A percentile compares a stretch with the other conserved stretches of the same genome.
phyloP scores from a whole-genome alignment of 2,329 filamentous ascomycete genomes.

The Hypoxylon sp. region DNA sequence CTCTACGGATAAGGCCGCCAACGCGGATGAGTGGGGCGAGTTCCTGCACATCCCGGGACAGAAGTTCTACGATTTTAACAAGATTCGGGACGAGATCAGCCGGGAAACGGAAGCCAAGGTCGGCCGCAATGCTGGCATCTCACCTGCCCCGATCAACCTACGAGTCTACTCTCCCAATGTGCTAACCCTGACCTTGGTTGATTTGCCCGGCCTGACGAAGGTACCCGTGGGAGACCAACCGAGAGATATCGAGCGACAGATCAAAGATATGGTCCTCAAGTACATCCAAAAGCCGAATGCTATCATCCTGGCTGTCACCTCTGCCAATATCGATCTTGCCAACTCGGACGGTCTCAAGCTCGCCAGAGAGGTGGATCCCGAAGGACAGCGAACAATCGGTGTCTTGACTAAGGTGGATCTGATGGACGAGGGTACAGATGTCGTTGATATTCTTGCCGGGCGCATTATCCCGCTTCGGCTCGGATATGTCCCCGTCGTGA shows the following conservation, averaged over 20 bases:
- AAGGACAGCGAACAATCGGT: slow-evolving; percentile 97
- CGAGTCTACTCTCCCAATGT: slow-evolving; percentile 99
- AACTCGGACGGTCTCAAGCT: slow-evolving; percentile 98
- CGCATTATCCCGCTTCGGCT: slow-evolving; percentile 95
- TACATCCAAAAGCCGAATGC: slow-evolving; percentile 99
- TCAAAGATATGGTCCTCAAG: slow-evolving; percentile 97
- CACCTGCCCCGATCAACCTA: slow-evolving; percentile 94
- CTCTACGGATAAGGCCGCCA: slow-evolving; percentile 86
- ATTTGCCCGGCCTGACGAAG: slow-evolving; percentile 95
- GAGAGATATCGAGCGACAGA: slow-evolving; percentile 95
- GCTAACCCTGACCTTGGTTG: slow-evolving; percentile 93
- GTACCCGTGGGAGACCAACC: slow-evolving; percentile 97
- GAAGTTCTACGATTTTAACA: slow-evolving; percentile 98
- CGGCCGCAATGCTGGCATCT: slow-evolving; percentile 95
- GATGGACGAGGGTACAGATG: slow-evolving; percentile 98
- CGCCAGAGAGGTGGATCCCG: slow-evolving; percentile 94
- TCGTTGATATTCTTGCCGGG: slow-evolving; percentile 97
- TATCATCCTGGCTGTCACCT: slow-evolving; percentile 95
- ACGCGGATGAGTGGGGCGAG: slow-evolving; percentile 97
- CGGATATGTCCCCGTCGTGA: slow-evolving; percentile 97
- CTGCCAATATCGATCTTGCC: slow-evolving; percentile 96
- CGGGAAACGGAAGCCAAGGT: slow-evolving; percentile 97
- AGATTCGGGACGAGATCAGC: slow-evolving; percentile 97
- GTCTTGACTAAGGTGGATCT: slow-evolving; percentile 98
- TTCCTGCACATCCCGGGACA: slow-evolving; percentile 97